Base-by-base conservation (phyloP, 2,329 filamentous ascomycete genomes). In the Zasmidium citrigriseum region DNA sequence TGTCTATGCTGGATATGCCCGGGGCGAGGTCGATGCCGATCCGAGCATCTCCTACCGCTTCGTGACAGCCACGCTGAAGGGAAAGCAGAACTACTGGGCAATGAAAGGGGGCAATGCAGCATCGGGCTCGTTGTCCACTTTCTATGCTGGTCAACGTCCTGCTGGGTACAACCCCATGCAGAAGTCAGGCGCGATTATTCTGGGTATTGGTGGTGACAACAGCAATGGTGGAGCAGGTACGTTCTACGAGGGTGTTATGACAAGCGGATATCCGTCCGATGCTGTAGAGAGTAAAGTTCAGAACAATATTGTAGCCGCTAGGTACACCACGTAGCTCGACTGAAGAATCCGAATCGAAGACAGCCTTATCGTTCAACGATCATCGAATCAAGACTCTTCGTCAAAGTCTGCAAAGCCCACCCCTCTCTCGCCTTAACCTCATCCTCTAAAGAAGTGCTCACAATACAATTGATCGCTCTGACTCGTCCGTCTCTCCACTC, bases 201-300 rank as follows among this genome's bases (percentile, higher is more conserved):
- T 88, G 16, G 86, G 86, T 14, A 87, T 87, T 55, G 86, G 86
- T 18, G 86, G 86, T 9, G 86, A 88, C 65, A 88, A 86, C 73
- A 86, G 83, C 66, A 74, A 76, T 65, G 66, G 81, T 48, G 85
- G 77, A 1, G 82, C 86, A 67, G 86, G 86, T 23, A 66, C 60
- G 4, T 69, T 68, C 58, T 70, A 88, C 70, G 86, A 88, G 72
- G 86, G 85, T 22, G 84, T 82, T 23, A 86, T 88, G 83, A 87
- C 84, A 11, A 72, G 77, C 0, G 84, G 84, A 1, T 88, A 86
- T 64, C 85, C 86, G 0, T 78, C 81, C 1, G 84, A 88, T 62
- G 78, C 76, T 10, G 83, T 80, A 2, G 86, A 88, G 70, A 78
- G 80, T 68, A 52, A 58, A 5, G 67, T 70, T 2, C 67, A 66